Conservation (phyloP, 1,284 basidiomycete genomes). For the Boletus subluridellus region DNA sequence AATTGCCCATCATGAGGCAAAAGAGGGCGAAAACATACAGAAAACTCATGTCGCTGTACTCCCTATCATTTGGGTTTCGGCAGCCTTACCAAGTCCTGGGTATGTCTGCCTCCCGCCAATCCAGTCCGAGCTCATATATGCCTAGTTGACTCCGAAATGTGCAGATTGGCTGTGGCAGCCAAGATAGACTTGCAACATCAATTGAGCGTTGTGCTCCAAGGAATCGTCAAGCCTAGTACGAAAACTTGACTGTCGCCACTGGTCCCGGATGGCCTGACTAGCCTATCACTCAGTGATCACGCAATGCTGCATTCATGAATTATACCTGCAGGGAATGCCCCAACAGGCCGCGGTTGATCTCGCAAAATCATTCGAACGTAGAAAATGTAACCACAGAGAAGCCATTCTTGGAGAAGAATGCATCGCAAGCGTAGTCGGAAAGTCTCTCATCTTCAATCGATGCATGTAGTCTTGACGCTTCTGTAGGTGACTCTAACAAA, state of each 20-base stretch:
- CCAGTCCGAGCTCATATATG: conserved; percentile 17
- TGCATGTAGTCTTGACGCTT: conserved; percentile 13
- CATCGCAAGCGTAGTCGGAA: conserved; percentile 77
- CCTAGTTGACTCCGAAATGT: conserved; percentile 83
- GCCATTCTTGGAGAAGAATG: conserved; percentile 82
- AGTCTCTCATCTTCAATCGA: conserved; percentile 28
- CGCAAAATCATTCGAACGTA: conserved; percentile 88
- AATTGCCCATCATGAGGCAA: conserved; percentile 68
- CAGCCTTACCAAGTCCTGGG: conserved; percentile 88
- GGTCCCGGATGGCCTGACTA: conserved; percentile 27
- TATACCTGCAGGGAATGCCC: conserved; percentile 75
- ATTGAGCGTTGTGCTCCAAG: conserved; percentile 72
- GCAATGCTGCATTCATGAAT: conserved; percentile 88
- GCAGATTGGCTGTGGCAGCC: conserved; percentile 62
- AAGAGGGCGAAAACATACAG: conserved; percentile 90
- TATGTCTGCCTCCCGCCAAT: conserved; percentile 35
- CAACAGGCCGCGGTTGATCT: conserved; percentile 77
- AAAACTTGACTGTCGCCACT: conserved; percentile 17
- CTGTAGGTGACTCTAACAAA: conserved; percentile 77
- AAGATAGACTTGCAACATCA: conserved; percentile 77
- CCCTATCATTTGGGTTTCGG: conserved; percentile 81
- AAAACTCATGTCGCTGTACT: conserved; percentile 88
- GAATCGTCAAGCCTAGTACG: conserved; percentile 85
- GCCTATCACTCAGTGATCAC: conserved; percentile 81
- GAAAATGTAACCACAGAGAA: conserved; percentile 92